Evolutionary conservation across 2,329 filamentous ascomycete species (phyloP), one percentile per base, ranked within the genome.

Genomic region (Trichoderma asperellum): DNA sequence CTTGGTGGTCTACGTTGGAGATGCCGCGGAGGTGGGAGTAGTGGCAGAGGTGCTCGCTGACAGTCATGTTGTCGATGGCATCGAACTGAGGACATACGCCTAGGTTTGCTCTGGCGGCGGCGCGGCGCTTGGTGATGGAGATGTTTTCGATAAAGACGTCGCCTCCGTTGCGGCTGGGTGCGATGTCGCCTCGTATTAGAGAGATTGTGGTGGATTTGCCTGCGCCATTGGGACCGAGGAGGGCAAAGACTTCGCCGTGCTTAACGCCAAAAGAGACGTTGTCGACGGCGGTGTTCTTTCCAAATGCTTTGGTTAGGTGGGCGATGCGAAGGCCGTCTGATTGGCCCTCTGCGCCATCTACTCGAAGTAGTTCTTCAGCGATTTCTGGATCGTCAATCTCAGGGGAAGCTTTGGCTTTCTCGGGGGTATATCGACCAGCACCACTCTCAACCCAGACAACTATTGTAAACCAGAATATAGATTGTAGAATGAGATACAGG

Each of bases 371-470:
- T 21, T 75, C 74, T 1, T 74, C 71, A 2, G 71, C 71, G 47
- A 77, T 74, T 43, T 77, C 76, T 2, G 73, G 71, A n/a, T 79
- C 77, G 6, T 73, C 73, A 8, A 69, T 47, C 0, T 72, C 59
- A 1, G 72, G 27, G 21, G 73, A 71, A 4, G 62, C 49, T 18
- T 69, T 73, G 8, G 72, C 70, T 49, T 71, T 73, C 16, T 71
- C 72, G 5, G 63, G 61, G 43, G 61, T 56, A 47, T 40, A 71
- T 18, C 65, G 71, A 14, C 72, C 72, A 60, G 70, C 69, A 5
- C 92, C 92, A 59, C 90, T 91, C 74, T 97, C 93, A 75, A 89
- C 87, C 89, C 89, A 94, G 8, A 96, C 82, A 0, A 96, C 83
- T 21, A 93, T 78, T 0, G 84, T 80, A 73, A 94, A 92, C 2